phyloP scores from a whole-genome alignment of 352 stramenopile species.

The Pythium rhizo-oryzae region DNA sequence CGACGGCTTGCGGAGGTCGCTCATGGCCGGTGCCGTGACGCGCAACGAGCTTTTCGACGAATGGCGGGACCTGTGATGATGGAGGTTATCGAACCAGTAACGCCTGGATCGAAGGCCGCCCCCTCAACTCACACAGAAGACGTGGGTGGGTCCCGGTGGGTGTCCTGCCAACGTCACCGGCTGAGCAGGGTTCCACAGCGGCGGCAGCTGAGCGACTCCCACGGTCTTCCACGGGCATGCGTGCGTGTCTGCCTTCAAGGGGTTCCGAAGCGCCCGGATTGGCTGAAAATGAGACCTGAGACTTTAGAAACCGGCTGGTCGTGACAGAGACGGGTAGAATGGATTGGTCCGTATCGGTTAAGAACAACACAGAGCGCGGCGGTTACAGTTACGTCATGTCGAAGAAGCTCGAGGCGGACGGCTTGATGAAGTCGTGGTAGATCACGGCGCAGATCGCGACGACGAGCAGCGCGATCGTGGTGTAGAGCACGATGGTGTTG shows the following conservation, averaged over 20 bases:
- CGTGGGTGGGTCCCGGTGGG: too few relatives aligned
- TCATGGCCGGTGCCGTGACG: not conserved
- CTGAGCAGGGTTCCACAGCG: too few relatives aligned
- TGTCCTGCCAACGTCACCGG: not conserved
- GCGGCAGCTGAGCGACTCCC: not conserved
- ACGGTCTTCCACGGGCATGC: not conserved
- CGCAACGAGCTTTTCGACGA: not conserved
- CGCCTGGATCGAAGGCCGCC: not conserved
- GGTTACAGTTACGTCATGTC: conserved; percentile 13
- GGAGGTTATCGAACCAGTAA: not conserved
- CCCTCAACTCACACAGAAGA: too few relatives aligned
- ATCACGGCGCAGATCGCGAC: conserved; percentile 71
- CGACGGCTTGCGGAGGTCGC: conserved; percentile 1
- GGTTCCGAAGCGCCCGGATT: not conserved
- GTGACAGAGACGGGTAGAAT: not conserved
- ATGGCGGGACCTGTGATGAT: too few relatives aligned
- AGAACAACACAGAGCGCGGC: not conserved
- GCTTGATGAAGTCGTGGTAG: conserved; percentile 79
- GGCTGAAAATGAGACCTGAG: conserved; percentile 11
- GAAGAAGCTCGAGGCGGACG: conserved; percentile 17
- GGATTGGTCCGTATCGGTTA: not conserved
- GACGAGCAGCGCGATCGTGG: conserved; percentile 69
- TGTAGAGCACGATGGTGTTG: conserved; percentile 82
- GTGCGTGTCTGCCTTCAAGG: conserved; percentile 5
- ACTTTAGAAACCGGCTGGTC: conserved; percentile 1